Evolutionary conservation across 768 basidiomycete genomes (phyloP).

Genomic region (Pholiota molesta): DNA sequence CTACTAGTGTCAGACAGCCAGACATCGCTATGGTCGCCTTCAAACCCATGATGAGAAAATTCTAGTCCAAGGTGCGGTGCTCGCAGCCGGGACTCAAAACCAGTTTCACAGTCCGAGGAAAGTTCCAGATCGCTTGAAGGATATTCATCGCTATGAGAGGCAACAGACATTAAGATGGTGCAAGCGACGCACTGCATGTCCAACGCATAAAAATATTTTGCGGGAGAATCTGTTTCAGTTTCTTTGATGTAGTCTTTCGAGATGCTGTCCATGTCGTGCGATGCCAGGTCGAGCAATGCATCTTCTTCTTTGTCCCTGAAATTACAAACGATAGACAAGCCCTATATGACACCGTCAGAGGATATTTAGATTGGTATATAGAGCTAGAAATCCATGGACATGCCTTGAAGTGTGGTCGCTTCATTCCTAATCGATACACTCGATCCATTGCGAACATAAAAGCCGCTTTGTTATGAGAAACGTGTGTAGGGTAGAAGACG

Average conservation of each 20-base stretch:
- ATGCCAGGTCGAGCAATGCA: background rate
- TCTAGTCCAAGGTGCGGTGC: background rate
- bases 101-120: background rate
- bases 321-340: constrained; percentile 9
- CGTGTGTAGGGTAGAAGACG: background rate
- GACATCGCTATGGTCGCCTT: background rate
- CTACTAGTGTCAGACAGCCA: background rate
- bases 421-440: constrained; percentile 45
- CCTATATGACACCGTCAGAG: constrained; percentile 4
- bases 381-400: background rate
- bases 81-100: background rate
- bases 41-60: background rate
- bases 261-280: background rate
- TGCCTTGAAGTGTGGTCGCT: constrained; percentile 53
- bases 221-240: background rate
- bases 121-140: background rate
- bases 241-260: background rate
- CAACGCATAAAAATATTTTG: background rate
- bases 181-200: background rate
- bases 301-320: background rate
- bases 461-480: constrained; percentile 31
- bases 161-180: background rate
- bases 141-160: background rate
- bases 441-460: constrained; percentile 46
- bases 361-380: background rate